phyloP scores from a whole-genome alignment of 2,329 filamentous ascomycete genomes.

The Bipolaris bicolor region DNA sequence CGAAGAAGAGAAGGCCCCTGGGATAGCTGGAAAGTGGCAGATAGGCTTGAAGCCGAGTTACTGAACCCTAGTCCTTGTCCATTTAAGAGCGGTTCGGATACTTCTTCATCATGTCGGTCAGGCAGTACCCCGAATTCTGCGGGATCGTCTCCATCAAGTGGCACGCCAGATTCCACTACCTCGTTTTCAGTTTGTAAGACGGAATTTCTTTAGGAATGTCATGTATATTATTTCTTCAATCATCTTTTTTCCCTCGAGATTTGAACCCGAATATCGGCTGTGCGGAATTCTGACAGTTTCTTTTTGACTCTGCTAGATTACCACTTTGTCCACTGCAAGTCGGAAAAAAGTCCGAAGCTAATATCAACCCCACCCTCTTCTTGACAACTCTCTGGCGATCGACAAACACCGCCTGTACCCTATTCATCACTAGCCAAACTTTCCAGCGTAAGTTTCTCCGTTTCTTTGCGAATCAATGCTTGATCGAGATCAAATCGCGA shows the following conservation, averaged over 20 bases:
- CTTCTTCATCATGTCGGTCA: background rate
- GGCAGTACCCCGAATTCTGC: too few relatives aligned
- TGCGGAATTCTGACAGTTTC: background rate
- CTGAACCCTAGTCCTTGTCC: background rate
- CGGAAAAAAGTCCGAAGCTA: background rate
- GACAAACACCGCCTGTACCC: background rate
- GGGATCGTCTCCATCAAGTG: too few relatives aligned
- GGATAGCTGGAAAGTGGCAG: constrained; percentile 7
- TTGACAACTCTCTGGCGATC: background rate
- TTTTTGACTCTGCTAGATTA: background rate
- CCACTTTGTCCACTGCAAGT: background rate
- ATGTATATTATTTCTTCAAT: background rate
- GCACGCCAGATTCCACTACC: background rate
- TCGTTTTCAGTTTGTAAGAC: background rate
- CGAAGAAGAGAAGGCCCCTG: constrained; percentile 8
- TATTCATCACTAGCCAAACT: background rate
- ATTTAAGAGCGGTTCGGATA: background rate
- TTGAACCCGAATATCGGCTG: too few relatives aligned
- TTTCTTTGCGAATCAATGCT: background rate
- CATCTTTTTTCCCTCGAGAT: background rate
- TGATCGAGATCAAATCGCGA: background rate
- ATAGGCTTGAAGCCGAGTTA: background rate
- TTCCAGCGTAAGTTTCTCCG: background rate
- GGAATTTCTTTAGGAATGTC: background rate
- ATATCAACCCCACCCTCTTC: background rate